A percentile compares a stretch with the other conserved stretches of the same genome.
Evolutionary conservation across 2,329 filamentous ascomycete species (phyloP).

Genomic region (Aphanocladium album): DNA sequence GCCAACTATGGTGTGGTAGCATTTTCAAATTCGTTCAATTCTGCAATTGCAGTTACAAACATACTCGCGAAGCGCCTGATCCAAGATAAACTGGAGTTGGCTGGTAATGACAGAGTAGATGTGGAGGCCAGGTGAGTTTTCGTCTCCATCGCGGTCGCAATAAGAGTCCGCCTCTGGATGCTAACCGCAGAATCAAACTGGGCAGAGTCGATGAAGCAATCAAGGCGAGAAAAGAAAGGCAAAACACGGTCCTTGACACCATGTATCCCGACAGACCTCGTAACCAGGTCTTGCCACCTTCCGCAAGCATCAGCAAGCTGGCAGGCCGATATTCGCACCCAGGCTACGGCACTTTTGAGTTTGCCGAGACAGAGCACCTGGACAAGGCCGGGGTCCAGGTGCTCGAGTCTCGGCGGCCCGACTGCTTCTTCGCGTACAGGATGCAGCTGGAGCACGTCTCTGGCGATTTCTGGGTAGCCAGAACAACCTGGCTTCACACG

Average conservation of each 20-base stretch:
- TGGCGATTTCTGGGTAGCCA: not conserved
- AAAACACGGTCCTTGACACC: not conserved
- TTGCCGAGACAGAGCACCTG: not conserved
- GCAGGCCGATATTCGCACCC: not conserved
- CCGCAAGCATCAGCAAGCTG: not conserved
- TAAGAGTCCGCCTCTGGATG: not conserved
- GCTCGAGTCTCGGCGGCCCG: not conserved
- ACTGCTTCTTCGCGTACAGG: not conserved
- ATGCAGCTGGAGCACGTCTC: conserved; percentile 2
- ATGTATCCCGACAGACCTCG: not conserved
- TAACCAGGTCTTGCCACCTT: not conserved
- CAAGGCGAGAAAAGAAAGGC: not conserved
- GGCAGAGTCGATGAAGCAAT: not conserved
- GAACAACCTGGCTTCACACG: not conserved
- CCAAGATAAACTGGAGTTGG: not conserved
- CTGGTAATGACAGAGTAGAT: not conserved
- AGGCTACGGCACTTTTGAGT: not conserved
- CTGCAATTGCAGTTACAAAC: not conserved
- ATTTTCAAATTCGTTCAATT: not conserved
- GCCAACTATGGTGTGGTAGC: conserved; percentile 1
- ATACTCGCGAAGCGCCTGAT: not conserved
- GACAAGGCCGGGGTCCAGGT: not conserved
- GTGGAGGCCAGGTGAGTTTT: not conserved
- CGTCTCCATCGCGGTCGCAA: too few species aligned
- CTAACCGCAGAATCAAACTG: not conserved